Conservation (phyloP, 2,329 filamentous ascomycete species). For the Microdochium nivale region DNA sequence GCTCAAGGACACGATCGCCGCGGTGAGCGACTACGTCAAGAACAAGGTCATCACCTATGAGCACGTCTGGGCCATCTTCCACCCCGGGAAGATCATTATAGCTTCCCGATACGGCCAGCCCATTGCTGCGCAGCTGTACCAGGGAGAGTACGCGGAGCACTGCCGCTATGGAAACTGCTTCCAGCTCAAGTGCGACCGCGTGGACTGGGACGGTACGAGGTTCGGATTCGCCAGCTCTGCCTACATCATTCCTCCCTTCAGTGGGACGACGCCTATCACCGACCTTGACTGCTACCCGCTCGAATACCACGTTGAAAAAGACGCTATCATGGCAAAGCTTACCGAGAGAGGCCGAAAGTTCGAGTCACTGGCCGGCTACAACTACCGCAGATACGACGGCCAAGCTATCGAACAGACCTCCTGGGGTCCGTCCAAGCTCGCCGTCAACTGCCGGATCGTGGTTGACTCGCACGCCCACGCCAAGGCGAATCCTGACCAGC, state of each 20-base stretch:
- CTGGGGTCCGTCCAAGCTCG: slow-evolving; percentile 4
- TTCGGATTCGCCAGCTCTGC: slow-evolving; percentile 30
- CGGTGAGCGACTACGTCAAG: slow-evolving; percentile 30
- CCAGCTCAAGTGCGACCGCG: slow-evolving; percentile 27
- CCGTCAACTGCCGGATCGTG: slow-evolving; percentile 20
- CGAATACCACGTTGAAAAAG: slow-evolving; percentile 29
- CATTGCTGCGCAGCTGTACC: slow-evolving; percentile 27
- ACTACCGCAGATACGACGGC: slow-evolving; percentile 34
- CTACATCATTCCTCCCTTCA: slow-evolving; percentile 29
- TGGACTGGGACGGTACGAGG: slow-evolving; percentile 38
- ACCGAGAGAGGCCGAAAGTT: slow-evolving; percentile 33
- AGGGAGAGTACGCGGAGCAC: slow-evolving; percentile 26
- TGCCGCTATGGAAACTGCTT: slow-evolving; percentile 27
- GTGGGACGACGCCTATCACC: slow-evolving; percentile 34
- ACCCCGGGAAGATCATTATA: slow-evolving; percentile 33
- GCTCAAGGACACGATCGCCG: slow-evolving; percentile 24
- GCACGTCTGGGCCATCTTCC: slow-evolving; percentile 45
- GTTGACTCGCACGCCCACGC: slow-evolving; percentile 24
- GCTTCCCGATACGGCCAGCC: slow-evolving; percentile 26
- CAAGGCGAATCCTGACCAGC: slow-evolving; percentile 10
- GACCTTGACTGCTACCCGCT: slow-evolving; percentile 34
- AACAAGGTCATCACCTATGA: slow-evolving; percentile 45
- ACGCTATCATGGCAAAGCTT: slow-evolving; percentile 23
- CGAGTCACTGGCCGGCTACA: slow-evolving; percentile 33
- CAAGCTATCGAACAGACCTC: neutral